A percentile compares a stretch with the other conserved stretches of the same genome.
These are phyloP conservation scores for Leccinum aurantiacum DNA, from an alignment of 768 basidiomycete species.

Conservation along the genomic window DNA sequence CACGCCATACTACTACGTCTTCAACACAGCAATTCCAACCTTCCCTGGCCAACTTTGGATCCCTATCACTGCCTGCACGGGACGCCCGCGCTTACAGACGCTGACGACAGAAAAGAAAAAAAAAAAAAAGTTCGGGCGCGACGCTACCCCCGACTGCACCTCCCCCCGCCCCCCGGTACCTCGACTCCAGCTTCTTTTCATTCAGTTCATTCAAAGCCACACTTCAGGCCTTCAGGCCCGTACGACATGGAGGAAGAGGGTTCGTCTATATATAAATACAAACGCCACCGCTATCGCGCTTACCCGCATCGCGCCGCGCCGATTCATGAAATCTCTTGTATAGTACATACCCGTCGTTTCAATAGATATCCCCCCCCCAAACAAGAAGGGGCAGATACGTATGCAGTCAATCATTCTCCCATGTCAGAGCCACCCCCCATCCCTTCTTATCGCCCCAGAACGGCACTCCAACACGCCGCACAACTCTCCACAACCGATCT, in stretches of 20 bases:
- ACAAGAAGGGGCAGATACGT: background rate
- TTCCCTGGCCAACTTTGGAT: background rate
- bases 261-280: background rate
- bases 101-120: background rate
- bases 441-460: conserved; percentile 10
- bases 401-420: background rate
- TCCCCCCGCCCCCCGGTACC: background rate
- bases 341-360: conserved; percentile 2
- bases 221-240: background rate
- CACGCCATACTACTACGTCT: background rate
- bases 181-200: background rate
- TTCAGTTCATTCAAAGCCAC: background rate
- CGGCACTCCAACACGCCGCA: conserved; percentile 41
- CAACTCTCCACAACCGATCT: conserved; percentile 55
- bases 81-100: conserved; percentile 2
- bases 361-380: background rate
- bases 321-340: conserved; percentile 7
- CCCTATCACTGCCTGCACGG: background rate
- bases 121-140: background rate
- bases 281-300: conserved; percentile 1
- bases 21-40: background rate
- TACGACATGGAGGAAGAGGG: background rate
- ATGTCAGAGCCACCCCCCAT: background rate
- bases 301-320: conserved; percentile 1
- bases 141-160: background rate